Conservation (phyloP, 176 grass and related monocot species). For the Tillandsia leiboldiana region DNA sequence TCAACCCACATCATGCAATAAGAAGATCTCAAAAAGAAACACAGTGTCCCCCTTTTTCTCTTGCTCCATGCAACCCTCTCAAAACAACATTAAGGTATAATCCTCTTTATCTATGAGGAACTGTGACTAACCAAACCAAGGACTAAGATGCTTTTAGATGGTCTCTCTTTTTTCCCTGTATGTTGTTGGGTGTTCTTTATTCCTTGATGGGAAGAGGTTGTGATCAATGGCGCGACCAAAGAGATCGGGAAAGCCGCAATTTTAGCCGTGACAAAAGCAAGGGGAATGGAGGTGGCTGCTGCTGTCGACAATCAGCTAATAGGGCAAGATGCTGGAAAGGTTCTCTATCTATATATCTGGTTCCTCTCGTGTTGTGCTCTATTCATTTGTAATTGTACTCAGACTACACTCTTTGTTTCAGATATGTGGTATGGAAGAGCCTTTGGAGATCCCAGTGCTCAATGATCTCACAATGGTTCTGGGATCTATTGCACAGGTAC, state of each 20-base stretch:
- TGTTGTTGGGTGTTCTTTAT: not conserved
- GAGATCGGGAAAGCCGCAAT: slow-evolving; percentile 61
- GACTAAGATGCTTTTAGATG: not conserved
- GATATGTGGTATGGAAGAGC: slow-evolving; percentile 76
- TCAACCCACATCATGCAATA: slow-evolving; percentile 13
- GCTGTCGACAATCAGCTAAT: slow-evolving; percentile 51
- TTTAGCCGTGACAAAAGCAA: slow-evolving; percentile 52
- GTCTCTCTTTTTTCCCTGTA: not conserved
- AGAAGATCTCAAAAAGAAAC: slow-evolving; percentile 1
- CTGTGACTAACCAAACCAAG: not conserved
- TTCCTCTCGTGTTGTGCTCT: not conserved
- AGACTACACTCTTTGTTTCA: slow-evolving; percentile 1
- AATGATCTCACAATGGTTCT: slow-evolving; percentile 91
- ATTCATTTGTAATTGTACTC: not conserved
- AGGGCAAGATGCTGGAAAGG: slow-evolving; percentile 64
- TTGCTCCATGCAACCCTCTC: slow-evolving; percentile 41
- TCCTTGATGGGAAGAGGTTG: slow-evolving; percentile 31
- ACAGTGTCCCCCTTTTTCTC: slow-evolving; percentile 21
- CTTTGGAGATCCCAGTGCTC: slow-evolving; percentile 78
- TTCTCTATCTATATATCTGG: slow-evolving; percentile 6
- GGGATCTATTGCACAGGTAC: slow-evolving; percentile 64
- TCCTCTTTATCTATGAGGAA: not conserved
- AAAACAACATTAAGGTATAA: slow-evolving; percentile 62
- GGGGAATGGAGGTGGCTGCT: slow-evolving; percentile 69
- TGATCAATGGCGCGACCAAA: slow-evolving; percentile 62